Percentiles rank a stretch among this genome's conserved stretches.
Evolutionary conservation across 1,139 yeast species (phyloP).

Genomic region (Kodamaea sp.): DNA sequence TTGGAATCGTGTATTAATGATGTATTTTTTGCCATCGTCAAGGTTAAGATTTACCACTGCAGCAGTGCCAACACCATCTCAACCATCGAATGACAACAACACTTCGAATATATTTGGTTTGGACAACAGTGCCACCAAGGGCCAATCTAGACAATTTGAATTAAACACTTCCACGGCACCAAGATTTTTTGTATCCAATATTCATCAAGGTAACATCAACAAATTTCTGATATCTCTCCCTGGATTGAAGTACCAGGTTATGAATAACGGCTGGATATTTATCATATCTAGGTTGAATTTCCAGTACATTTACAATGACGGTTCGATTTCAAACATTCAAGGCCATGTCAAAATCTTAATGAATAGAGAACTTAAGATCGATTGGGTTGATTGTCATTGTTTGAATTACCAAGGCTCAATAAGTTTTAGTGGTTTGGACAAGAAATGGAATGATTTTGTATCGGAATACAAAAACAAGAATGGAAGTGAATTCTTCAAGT

Average conservation of each 20-base stretch:
- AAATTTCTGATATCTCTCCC: constrained; percentile 62
- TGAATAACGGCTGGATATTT: constrained; percentile 65
- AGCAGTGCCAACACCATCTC: constrained; percentile 7
- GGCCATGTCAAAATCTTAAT: constrained; percentile 64
- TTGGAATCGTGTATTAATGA: constrained; percentile 42
- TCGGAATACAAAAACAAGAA: constrained; percentile 12
- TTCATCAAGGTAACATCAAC: constrained; percentile 51
- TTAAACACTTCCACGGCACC: constrained; percentile 69
- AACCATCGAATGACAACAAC: constrained; percentile 6
- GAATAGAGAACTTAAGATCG: constrained; percentile 63
- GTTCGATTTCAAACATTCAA: constrained; percentile 61
- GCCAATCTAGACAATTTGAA: constrained; percentile 54
- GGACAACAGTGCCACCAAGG: constrained; percentile 10
- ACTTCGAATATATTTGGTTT: constrained; percentile 9
- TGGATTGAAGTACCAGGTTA: constrained; percentile 64
- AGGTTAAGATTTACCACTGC: constrained; percentile 29
- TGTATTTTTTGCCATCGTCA: constrained; percentile 35
- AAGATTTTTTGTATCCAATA: constrained; percentile 56
- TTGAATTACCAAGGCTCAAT: constrained; percentile 30
- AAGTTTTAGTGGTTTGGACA: constrained; percentile 27
- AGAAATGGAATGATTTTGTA: constrained; percentile 20
- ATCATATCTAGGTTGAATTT: constrained; percentile 59
- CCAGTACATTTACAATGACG: constrained; percentile 63
- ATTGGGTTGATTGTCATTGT: constrained; percentile 67
- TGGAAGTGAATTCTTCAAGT: constrained; percentile 24